These are phyloP conservation scores for Gryganskiella cystojenkinii DNA, from an alignment of 192 early-diverging fungal genomes.

Conservation along the genomic window DNA sequence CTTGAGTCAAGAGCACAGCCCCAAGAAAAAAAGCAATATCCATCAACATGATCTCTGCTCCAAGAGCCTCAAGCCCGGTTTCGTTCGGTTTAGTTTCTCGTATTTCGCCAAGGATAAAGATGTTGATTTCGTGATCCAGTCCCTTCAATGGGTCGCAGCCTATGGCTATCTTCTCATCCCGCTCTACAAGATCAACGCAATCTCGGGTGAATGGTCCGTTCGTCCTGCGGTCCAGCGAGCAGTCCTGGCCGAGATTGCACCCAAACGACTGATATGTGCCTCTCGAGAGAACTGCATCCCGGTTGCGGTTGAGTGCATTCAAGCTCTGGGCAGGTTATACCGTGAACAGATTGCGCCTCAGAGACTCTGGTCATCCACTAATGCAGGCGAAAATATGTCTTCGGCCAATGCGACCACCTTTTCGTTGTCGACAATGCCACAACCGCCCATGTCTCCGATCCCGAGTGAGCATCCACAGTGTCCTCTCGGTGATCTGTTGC, in stretches of 20 bases:
- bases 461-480: too few relatives aligned
- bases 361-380: background rate
- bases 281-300: slow-evolving; percentile 19
- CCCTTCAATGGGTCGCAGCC: slow-evolving; percentile 51
- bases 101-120: slow-evolving; percentile 51
- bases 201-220: slow-evolving; percentile 27
- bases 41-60: slow-evolving; percentile 16
- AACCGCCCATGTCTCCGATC: background rate
- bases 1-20: background rate
- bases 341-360: slow-evolving; percentile 10
- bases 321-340: slow-evolving; percentile 14
- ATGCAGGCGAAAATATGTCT: background rate
- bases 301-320: slow-evolving; percentile 31
- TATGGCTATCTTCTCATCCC: slow-evolving; percentile 44
- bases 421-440: background rate
- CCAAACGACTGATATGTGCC: background rate
- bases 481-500: too few relatives aligned
- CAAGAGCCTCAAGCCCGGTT: slow-evolving; percentile 42
- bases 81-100: slow-evolving; percentile 52
- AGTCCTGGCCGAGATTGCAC: background rate
- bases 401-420: background rate
- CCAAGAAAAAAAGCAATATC: slow-evolving; percentile 11
- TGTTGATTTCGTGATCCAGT: slow-evolving; percentile 53
- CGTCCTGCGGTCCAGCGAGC: slow-evolving; percentile 13
- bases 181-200: slow-evolving; percentile 31